Evolutionary conservation across 179 eudicot species (phyloP), one percentile per base, ranked within the genome.

Genomic region (Camellia oleifera): DNA sequence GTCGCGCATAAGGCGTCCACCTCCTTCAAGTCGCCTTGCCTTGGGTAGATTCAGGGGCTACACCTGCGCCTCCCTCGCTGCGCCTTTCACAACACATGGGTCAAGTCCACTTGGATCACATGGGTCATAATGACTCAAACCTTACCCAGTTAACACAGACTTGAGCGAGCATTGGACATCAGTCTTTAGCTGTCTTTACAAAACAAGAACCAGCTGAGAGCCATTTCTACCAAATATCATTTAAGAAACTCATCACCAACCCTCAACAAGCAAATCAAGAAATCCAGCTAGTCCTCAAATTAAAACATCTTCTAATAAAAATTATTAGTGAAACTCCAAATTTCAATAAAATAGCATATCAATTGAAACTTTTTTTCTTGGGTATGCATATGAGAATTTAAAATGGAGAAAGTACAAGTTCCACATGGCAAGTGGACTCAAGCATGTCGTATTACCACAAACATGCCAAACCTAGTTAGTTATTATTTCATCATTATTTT

Each of bases 191-290:
- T 68, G 18, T 61, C 65, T 61, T 4, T 61, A 61, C 17, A 7
- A 68, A 66, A 66, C 69, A 66, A 10, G 44, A 66, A 32, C 69
- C 11, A 26, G 45, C 46, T 26, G 69, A 66, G 69, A 66, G 69
- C 45, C 45, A 66, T 66, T 66, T 10, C 26, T 10, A 46, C 44
- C 50, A 67, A 32, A 32, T 32, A 32, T 32, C 40, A 32, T 32
- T 32, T 32, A 32, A 32, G 40, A 32, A 32, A 32, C 40, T 32
- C 40, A 32, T 32, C 40, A 32, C 40, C 2, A 32, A 48, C 7
- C 7, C 52, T 48, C 7, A 48, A 48, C 7, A 48, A 56, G 3
- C 60, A 56, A 56, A 56, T 56, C 60, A 56, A 56, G 60, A 56
- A 56, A 56, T 56, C 60, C 14, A 3, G 12, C 14, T 56, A 56